Conservation (phyloP, 352 stramenopile genomes). For the Pythium angustatum region DNA sequence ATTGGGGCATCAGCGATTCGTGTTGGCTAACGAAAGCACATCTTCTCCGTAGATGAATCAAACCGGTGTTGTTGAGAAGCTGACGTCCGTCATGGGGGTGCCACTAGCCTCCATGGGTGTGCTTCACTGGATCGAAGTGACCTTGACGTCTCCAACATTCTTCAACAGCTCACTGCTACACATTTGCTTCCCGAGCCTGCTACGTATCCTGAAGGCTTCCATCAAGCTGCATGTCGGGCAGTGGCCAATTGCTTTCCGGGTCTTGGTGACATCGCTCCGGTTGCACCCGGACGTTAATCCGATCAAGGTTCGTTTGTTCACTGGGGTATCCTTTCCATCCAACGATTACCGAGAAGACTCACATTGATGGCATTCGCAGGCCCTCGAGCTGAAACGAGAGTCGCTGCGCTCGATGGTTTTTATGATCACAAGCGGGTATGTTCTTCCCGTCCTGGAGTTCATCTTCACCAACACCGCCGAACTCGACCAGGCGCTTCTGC, state of each 20-base stretch:
- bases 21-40: not conserved
- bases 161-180: slow-evolving; percentile 85
- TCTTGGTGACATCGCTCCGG: slow-evolving; percentile 74
- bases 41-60: slow-evolving; percentile 90
- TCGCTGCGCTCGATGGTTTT: slow-evolving; percentile 85
- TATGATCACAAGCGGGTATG: slow-evolving; percentile 87
- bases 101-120: slow-evolving; percentile 88
- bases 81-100: slow-evolving; percentile 73
- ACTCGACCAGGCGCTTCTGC: slow-evolving; percentile 80
- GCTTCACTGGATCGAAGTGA: slow-evolving; percentile 81
- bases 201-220: slow-evolving; percentile 74
- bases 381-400: slow-evolving; percentile 81
- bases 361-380: slow-evolving; percentile 26
- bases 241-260: slow-evolving; percentile 81
- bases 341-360: not conserved
- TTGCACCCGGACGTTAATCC: slow-evolving; percentile 81
- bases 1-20: not conserved
- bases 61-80: slow-evolving; percentile 77
- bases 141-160: slow-evolving; percentile 69
- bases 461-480: slow-evolving; percentile 78
- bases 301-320: slow-evolving; percentile 52
- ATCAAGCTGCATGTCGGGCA: slow-evolving; percentile 78
- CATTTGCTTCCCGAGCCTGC: slow-evolving; percentile 82
- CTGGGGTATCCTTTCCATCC: too few species aligned
- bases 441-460: slow-evolving; percentile 83